Conservation (phyloP, 495 filamentous ascomycete genomes). For the Xylaria castorea region DNA sequence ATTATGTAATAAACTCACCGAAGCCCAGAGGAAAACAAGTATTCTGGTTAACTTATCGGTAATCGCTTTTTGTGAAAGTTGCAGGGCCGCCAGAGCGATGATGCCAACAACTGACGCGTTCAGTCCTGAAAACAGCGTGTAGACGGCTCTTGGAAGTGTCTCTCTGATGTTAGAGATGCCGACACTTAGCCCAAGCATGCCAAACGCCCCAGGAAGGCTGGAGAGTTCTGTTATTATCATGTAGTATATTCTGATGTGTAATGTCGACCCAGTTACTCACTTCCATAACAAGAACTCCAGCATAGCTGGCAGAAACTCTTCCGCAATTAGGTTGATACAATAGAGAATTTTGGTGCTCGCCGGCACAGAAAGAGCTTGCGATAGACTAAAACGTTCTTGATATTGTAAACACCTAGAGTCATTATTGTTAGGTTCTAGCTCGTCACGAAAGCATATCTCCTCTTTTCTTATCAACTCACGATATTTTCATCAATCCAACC, state of each 20-base stretch:
- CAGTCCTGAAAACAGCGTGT: slow-evolving; percentile 78
- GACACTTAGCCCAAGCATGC: slow-evolving; percentile 75
- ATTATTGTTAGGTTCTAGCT: not conserved
- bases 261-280: slow-evolving; percentile 41
- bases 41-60: slow-evolving; percentile 73
- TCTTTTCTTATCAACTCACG: slow-evolving; percentile 43
- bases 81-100: slow-evolving; percentile 77
- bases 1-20: slow-evolving; percentile 76
- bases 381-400: slow-evolving; percentile 83
- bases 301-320: slow-evolving; percentile 67
- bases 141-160: slow-evolving; percentile 68
- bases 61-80: slow-evolving; percentile 76
- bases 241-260: not conserved
- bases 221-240: not conserved
- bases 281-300: slow-evolving; percentile 74
- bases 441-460: not conserved
- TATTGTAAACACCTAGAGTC: slow-evolving; percentile 54
- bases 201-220: slow-evolving; percentile 76
- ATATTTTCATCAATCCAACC: slow-evolving; percentile 81
- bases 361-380: slow-evolving; percentile 77
- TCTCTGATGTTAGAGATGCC: slow-evolving; percentile 68
- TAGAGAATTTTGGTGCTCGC: slow-evolving; percentile 83
- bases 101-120: slow-evolving; percentile 83
- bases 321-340: slow-evolving; percentile 71
- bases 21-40: slow-evolving; percentile 71